Base-by-base conservation (phyloP, 345 rosid genomes). In the Rhodomyrtus tomentosa region DNA sequence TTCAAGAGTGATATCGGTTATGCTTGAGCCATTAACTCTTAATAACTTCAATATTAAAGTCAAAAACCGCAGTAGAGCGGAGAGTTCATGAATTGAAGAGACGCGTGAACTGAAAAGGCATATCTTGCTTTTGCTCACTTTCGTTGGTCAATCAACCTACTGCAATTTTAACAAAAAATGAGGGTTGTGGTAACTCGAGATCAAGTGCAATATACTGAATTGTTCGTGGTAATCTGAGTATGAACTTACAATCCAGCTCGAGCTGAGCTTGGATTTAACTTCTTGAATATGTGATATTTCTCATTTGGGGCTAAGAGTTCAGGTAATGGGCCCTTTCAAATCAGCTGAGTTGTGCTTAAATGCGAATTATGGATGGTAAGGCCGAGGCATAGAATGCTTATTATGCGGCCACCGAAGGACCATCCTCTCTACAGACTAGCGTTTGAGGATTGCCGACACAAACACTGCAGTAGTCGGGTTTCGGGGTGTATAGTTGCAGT, bases 171-270 rank as follows among this genome's bases (percentile, higher is more conserved):
- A 8, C 10, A 7, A 45, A 45, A 7, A 29, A 29, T 3, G 0
- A 1, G 2, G 0, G 5, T 29, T 5, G 0, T 0, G 1, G 2
- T 3, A 16, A 68, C 42, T 32, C 0, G 0, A 68, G 4, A 68
- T 2, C 5, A 3, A 29, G 10, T 62, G 42, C 40, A 3, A 1
- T 3, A 32, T 16, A 29, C 0, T 3, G 0, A 62, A 1, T 62
- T 29, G 0, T 62, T 7, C 3, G 3, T 29, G 40, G 32, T 29
- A 0, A 32, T 62, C 42, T 9, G 10, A 62, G 74, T 62, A 3
- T 3, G 74, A 62, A 16, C 73, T 27, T 0, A 2, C 4, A 1
- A 14, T 58, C 73, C 29, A 27, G 38, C 38, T 59, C 9, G 10
- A 59, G 38, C 3, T 16, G 10, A 29, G 11, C 22, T 62, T 29